These are phyloP conservation scores for Eucalyptus brandiana DNA, from an alignment of 345 rosid species.

Conservation along the genomic window DNA sequence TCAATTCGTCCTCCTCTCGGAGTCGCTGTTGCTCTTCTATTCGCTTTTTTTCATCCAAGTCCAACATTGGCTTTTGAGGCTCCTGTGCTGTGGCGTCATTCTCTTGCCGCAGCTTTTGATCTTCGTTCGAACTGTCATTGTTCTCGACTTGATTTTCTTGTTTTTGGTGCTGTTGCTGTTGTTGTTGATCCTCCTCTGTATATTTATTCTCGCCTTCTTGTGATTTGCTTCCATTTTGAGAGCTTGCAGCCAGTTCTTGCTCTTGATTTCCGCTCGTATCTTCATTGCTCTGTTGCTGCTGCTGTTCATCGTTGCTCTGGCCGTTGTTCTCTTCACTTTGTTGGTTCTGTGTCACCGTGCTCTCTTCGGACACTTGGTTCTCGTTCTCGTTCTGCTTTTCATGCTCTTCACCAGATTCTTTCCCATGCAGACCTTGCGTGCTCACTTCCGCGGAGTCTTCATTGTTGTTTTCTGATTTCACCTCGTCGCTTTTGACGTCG, in stretches of 20 bases:
- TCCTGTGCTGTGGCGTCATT: constrained; percentile 3
- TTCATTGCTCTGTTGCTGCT: background rate
- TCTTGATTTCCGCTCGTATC: background rate
- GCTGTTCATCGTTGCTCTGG: background rate
- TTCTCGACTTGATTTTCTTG: background rate
- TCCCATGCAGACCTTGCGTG: constrained; percentile 1
- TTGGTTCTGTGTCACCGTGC: constrained; percentile 15
- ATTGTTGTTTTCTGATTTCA: background rate
- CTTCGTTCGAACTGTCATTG: background rate
- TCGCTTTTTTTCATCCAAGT: constrained; percentile 7
- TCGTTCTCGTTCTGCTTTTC: constrained; percentile 12
- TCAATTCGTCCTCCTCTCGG: background rate
- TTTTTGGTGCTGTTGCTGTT: background rate
- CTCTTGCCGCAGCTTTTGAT: background rate
- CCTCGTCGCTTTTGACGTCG: background rate
- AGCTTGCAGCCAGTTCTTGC: background rate
- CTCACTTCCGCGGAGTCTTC: background rate
- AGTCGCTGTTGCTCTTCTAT: constrained; percentile 24
- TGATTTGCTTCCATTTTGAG: background rate
- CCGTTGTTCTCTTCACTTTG: background rate
- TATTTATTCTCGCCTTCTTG: background rate
- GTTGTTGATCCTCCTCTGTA: background rate
- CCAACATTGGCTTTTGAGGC: background rate
- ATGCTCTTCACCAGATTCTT: constrained; percentile 25
- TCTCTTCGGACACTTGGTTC: constrained; percentile 34